Conservation (phyloP, 805 yeast species). For the Huiozyma naganishii region DNA sequence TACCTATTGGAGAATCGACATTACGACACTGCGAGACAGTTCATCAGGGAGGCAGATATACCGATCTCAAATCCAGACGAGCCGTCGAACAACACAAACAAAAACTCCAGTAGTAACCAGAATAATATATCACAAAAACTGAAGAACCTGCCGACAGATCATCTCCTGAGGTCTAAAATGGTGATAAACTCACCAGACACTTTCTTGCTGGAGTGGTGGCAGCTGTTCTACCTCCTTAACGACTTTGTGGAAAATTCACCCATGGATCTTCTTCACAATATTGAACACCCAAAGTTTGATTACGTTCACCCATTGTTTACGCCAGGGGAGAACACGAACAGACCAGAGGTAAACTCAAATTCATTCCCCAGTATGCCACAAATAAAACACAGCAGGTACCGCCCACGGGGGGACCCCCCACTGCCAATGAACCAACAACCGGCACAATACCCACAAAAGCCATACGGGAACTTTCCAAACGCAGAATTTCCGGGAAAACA, state of each 20-base stretch:
- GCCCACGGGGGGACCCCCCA: not conserved
- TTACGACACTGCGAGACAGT: slow-evolving; percentile 39
- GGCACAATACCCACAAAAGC: too few relatives aligned
- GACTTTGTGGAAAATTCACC: slow-evolving; percentile 32
- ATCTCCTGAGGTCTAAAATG: slow-evolving; percentile 25
- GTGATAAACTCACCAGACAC: slow-evolving; percentile 35
- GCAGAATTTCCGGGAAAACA: too few relatives aligned
- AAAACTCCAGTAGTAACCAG: not conserved
- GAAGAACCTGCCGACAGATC: slow-evolving; percentile 3
- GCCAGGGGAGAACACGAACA: not conserved
- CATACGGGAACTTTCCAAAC: too few relatives aligned
- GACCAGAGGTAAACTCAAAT: not conserved
- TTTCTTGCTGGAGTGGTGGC: slow-evolving; percentile 49
- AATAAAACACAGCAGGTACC: not conserved
- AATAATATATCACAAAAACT: not conserved
- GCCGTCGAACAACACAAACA: slow-evolving; percentile 41
- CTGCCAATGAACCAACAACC: too few relatives aligned
- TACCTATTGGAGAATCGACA: slow-evolving; percentile 38
- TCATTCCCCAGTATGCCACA: not conserved
- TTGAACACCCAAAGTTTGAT: slow-evolving; percentile 1
- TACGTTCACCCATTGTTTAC: slow-evolving; percentile 7
- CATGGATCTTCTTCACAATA: slow-evolving; percentile 12
- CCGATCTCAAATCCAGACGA: slow-evolving; percentile 21
- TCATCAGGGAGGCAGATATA: slow-evolving; percentile 37
- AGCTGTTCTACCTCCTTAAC: slow-evolving; percentile 37